These are phyloP conservation scores for Amphichorda felina DNA, from an alignment of 2,329 filamentous ascomycete species.

Conservation along the genomic window DNA sequence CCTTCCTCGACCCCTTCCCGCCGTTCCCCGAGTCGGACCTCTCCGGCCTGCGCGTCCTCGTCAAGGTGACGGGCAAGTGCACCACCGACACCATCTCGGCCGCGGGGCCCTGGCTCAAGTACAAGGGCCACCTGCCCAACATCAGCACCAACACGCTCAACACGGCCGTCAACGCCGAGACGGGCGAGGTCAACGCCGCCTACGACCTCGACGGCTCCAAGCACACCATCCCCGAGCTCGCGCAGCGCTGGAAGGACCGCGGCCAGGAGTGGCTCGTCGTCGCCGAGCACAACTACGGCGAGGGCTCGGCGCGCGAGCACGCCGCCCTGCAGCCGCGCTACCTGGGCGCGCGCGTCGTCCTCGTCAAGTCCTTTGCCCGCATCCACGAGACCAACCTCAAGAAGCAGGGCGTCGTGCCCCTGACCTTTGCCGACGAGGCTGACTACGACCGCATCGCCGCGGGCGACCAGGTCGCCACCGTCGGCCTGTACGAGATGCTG, in stretches of 20 bases:
- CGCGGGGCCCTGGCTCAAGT: conserved; percentile 94
- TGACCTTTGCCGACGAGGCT: conserved; percentile 78
- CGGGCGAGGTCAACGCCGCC: conserved; percentile 82
- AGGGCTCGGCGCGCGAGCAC: conserved; percentile 81
- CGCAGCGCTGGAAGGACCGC: conserved; percentile 66
- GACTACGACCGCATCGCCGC: conserved; percentile 81
- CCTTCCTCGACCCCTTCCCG: conserved; percentile 80
- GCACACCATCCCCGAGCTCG: conserved; percentile 78
- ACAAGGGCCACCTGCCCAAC: conserved; percentile 97
- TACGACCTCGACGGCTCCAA: conserved; percentile 72
- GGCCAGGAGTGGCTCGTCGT: conserved; percentile 82
- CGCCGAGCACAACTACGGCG: conserved; percentile 95
- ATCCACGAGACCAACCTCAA: conserved; percentile 96
- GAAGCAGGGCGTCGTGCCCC: conserved; percentile 92
- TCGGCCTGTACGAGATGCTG: conserved; percentile 76
- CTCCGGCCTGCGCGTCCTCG: conserved; percentile 68
- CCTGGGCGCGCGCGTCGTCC: conserved; percentile 72
- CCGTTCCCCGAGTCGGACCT: conserved; percentile 72
- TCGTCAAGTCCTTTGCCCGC: conserved; percentile 78
- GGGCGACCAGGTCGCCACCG: conserved; percentile 71
- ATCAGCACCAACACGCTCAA: conserved; percentile 97
- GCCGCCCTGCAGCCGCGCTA: conserved; percentile 86
- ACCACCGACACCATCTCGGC: conserved; percentile 98
- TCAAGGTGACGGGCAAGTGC: conserved; percentile 96
- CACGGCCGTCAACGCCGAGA: conserved; percentile 84